These are phyloP conservation scores for Diutina ranongensis DNA, from an alignment of 1,139 yeast species.

Conservation along the genomic window DNA sequence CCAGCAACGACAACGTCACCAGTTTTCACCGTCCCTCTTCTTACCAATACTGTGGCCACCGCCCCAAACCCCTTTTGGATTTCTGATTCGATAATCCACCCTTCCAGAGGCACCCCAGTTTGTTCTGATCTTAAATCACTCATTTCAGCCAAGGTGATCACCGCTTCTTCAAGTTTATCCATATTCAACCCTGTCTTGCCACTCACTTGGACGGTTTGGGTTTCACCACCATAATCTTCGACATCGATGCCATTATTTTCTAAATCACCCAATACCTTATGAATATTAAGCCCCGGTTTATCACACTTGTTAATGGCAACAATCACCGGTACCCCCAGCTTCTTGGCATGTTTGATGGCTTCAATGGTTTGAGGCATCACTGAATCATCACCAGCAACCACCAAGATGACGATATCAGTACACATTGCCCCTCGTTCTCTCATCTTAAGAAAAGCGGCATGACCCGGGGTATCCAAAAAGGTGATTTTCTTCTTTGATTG, in stretches of 20 bases:
- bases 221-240: conserved; percentile 93
- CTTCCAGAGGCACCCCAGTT: conserved; percentile 52
- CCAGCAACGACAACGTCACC: conserved; percentile 80
- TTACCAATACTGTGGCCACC: conserved; percentile 74
- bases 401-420: conserved; percentile 85
- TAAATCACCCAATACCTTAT: conserved; percentile 66
- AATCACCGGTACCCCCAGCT: conserved; percentile 73
- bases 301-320: conserved; percentile 94
- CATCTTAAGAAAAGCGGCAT: conserved; percentile 93
- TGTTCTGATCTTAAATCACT: conserved; percentile 64
- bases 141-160: conserved; percentile 74
- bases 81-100: conserved; percentile 84
- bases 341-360: conserved; percentile 87
- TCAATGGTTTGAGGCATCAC: conserved; percentile 97
- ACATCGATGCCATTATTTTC: conserved; percentile 71
- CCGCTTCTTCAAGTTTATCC: conserved; percentile 84
- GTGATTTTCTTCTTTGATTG: conserved; percentile 67
- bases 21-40: conserved; percentile 62
- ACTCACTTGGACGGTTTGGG: conserved; percentile 79
- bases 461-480: conserved; percentile 96
- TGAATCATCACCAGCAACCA: conserved; percentile 97
- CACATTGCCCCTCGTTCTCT: conserved; percentile 92
- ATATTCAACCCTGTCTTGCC: conserved; percentile 78
- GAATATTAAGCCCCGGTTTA: conserved; percentile 60
- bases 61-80: conserved; percentile 77